Percentiles rank a stretch among this genome's conserved stretches.
These are phyloP conservation scores for Rosa lucieae DNA, from an alignment of 306 rosid species.

Conservation along the genomic window DNA sequence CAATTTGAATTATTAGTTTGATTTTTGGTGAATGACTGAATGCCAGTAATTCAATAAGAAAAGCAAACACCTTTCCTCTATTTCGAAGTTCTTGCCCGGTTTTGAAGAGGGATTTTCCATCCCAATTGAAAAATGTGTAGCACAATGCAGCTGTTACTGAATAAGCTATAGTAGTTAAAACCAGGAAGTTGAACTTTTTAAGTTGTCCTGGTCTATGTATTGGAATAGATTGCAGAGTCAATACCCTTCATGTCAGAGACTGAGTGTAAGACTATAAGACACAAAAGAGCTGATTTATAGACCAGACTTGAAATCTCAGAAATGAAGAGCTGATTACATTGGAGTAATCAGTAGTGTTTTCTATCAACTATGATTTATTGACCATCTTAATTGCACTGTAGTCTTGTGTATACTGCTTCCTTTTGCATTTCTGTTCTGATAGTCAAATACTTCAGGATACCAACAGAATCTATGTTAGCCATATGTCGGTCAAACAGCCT, in stretches of 20 bases:
- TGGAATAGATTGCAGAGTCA: neutral
- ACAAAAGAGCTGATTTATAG: neutral
- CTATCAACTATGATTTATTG: neutral
- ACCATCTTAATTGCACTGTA: neutral
- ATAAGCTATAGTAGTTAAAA: neutral
- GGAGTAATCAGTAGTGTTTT: neutral
- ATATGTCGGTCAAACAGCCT: neutral
- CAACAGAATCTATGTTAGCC: neutral
- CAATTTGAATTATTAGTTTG: neutral
- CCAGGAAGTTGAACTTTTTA: neutral
- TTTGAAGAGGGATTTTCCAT: neutral
- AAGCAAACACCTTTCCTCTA: too few species aligned
- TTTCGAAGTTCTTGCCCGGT: neutral
- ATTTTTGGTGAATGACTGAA: neutral
- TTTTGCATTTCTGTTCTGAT: neutral
- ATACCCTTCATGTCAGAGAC: neutral
- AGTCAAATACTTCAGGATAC: neutral
- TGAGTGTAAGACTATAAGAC: neutral
- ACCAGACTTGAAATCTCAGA: neutral
- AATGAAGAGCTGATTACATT: neutral
- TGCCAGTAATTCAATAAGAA: neutral
- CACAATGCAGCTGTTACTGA: neutral
- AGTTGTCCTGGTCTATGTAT: neutral
- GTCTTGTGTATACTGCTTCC: neutral
- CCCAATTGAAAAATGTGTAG: neutral